Evolutionary conservation across 2,329 filamentous ascomycete species (phyloP).

Genomic region (Nemania sp.): DNA sequence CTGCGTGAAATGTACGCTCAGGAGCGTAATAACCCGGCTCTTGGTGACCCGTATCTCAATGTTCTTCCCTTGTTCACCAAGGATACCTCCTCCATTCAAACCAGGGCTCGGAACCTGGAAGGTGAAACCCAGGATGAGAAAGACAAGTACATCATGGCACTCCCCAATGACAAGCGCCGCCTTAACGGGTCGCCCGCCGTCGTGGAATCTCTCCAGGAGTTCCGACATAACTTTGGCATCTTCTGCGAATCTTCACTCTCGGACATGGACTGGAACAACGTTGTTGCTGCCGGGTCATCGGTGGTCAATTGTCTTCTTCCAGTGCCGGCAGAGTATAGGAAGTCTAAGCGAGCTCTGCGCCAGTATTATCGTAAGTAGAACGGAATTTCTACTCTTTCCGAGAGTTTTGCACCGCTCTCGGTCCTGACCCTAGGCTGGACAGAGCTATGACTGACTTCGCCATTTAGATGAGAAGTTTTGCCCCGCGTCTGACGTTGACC

Average conservation of each 20-base stretch:
- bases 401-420: background rate
- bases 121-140: conserved; percentile 63
- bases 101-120: conserved; percentile 62
- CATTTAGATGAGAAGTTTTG: conserved; percentile 34
- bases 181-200: conserved; percentile 66
- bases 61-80: conserved; percentile 67
- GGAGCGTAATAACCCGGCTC: conserved; percentile 60
- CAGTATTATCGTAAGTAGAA: conserved; percentile 77
- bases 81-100: conserved; percentile 59
- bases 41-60: conserved; percentile 63
- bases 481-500: conserved; percentile 82
- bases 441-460: conserved; percentile 5
- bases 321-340: conserved; percentile 63
- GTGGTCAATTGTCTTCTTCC: conserved; percentile 79
- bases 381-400: background rate
- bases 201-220: conserved; percentile 68
- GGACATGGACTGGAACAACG: conserved; percentile 80
- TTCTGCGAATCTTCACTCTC: conserved; percentile 79
- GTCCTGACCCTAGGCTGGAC: background rate
- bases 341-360: conserved; percentile 64
- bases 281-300: conserved; percentile 79
- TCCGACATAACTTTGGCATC: conserved; percentile 76
- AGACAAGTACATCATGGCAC: conserved; percentile 69
- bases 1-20: conserved; percentile 72
- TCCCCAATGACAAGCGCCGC: conserved; percentile 64